Evolutionary conservation across 768 basidiomycete species (phyloP).

Genomic region (Tylopilus vinaceipallidus): DNA sequence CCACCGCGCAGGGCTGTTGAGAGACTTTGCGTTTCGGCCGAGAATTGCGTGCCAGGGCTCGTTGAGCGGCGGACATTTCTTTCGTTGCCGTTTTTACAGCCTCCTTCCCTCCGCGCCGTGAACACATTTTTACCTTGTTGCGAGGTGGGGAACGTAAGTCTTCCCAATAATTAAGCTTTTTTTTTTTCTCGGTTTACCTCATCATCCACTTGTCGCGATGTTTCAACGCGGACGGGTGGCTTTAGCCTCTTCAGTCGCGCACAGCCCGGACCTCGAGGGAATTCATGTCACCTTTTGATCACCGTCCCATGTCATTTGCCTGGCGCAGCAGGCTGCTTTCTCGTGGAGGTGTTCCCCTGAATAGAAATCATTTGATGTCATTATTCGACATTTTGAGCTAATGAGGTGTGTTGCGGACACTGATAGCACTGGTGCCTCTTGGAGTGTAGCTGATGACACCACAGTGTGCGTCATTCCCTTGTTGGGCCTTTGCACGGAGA

Average conservation of each 20-base stretch:
- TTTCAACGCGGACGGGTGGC: slow-evolving; percentile 1
- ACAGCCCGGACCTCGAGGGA: slow-evolving; percentile 1
- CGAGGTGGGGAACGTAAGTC: slow-evolving; percentile 26
- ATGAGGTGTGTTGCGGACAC: no score
- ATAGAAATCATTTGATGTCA: neutral
- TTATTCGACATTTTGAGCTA: neutral
- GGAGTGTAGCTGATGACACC: no score
- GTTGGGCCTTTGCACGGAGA: neutral
- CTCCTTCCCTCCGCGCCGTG: slow-evolving; percentile 20
- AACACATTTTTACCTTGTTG: slow-evolving; percentile 14
- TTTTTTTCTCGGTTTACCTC: slow-evolving; percentile 9
- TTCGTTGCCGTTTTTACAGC: slow-evolving; percentile 13
- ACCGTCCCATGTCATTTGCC: no score
- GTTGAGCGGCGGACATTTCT: slow-evolving; percentile 24
- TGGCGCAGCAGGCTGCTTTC: no score
- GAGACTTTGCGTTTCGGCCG: slow-evolving; percentile 11
- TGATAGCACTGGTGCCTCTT: no score
- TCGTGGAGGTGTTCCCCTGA: neutral
- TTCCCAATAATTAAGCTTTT: slow-evolving; percentile 8
- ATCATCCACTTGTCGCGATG: slow-evolving; percentile 10
- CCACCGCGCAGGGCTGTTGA: neutral
- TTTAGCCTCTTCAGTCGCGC: neutral
- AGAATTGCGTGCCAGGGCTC: slow-evolving; percentile 21
- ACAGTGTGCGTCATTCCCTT: neutral
- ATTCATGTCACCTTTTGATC: slow-evolving; percentile 10